Evolutionary conservation across 129 eudicot species (phyloP), one percentile per base, ranked within the genome.

Genomic region (Tagetes erecta): DNA sequence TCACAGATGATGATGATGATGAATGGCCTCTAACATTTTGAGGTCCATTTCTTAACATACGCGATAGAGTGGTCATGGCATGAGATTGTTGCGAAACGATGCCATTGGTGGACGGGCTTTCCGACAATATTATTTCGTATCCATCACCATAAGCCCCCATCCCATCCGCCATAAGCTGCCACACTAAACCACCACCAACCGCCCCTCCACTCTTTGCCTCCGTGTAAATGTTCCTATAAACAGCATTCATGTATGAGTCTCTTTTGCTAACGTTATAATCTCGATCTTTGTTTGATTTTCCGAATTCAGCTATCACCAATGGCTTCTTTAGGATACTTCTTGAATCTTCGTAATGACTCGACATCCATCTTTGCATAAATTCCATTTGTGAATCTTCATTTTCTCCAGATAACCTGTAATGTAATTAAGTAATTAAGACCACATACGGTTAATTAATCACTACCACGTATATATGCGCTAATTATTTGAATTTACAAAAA

Each of bases 361-460:
- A 34, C 84, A 90, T 79, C 96, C 96, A 90, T 74, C 74, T 83
- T 74, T 86, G 81, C 96, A 90, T 85, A 57, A 87, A 87, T 44
- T 65, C 83, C 86, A 82, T 85, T 82, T 87, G 93, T 3, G 77
- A 82, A 3, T 79, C 77, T 8, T 90, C 91, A 53, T 31, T 77
- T 70, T 87, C 78, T 38, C 83, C 81, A 0, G 87, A 51, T 42
- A 90, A 64, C 96, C 96, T 90, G 57, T 12, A 56, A 52, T 1
- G 1, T 10, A 10, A 20, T 20, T 20, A 20, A 20, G 27, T 20
- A 20, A 20, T 20, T 20, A 20, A 20, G 27, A 20, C 27, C 27
- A 20, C 27, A 20, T 20, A 20, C 27, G 27, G 27, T 20, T 20
- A 20, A 20, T 20, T 20, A 20, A 20, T 20, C 27, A 20, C n/a